phyloP scores from a whole-genome alignment of 1,139 yeast species.

The Pichia sp. region DNA sequence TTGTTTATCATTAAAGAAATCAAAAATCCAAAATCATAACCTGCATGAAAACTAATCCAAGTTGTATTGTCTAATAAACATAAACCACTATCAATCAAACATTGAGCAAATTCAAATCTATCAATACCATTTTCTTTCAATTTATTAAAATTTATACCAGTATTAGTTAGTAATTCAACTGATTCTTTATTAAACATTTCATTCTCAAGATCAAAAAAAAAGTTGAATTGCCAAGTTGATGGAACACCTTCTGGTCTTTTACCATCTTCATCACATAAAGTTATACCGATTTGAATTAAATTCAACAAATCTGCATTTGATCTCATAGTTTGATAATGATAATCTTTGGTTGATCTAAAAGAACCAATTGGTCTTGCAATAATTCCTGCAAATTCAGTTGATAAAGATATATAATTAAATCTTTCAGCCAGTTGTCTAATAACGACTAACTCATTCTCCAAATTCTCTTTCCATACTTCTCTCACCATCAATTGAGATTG shows the following conservation, averaged over 20 bases:
- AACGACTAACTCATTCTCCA: conserved; percentile 73
- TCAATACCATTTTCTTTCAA: conserved; percentile 79
- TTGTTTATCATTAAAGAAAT: conserved; percentile 71
- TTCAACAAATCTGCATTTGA: conserved; percentile 83
- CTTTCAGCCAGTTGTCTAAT: conserved; percentile 66
- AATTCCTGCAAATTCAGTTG: conserved; percentile 94
- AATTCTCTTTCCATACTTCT: conserved; percentile 83
- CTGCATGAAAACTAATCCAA: conserved; percentile 93
- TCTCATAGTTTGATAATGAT: conserved; percentile 92
- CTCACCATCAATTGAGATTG: conserved; percentile 38
- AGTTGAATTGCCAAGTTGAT: conserved; percentile 96
- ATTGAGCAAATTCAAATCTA: conserved; percentile 73
- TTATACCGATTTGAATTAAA: conserved; percentile 81
- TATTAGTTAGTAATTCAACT: conserved; percentile 65
- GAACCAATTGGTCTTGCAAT: conserved; percentile 97
- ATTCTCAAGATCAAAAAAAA: conserved; percentile 63
- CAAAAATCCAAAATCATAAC: conserved; percentile 90
- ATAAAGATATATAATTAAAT: conserved; percentile 67
- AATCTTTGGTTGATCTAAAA: conserved; percentile 82
- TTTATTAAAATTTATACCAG: conserved; percentile 76
- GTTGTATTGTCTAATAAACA: conserved; percentile 65
- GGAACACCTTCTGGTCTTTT: conserved; percentile 64
- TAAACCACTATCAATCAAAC: conserved; percentile 80
- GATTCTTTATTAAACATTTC: conserved; percentile 85
- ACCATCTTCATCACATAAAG: conserved; percentile 73